Evolutionary conservation across 371 early-diverging fungal genomes (phyloP), one percentile per base, ranked within the genome.

Genomic region (Funneliformis caledonium): DNA sequence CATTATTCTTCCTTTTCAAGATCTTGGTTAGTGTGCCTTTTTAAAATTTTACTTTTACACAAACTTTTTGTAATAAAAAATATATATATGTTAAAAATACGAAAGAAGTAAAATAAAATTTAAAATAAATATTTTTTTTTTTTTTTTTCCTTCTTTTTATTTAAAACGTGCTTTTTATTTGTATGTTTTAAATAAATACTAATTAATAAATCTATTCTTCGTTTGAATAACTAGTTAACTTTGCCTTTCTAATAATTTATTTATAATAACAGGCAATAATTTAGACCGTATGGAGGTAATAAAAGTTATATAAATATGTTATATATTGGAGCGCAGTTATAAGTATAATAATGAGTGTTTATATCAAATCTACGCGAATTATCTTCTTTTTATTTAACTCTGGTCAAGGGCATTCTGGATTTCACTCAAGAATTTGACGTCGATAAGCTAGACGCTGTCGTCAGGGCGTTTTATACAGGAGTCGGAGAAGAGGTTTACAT

Each of bases 341-440:
- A 0, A 52, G 12, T 1, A 19, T 56, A 56, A 7, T 16, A 56
- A 37, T 37, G 16, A 19, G 7, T 19, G 16, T 6, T 56, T 19
- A 56, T 56, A 56, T 56, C 56, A 59, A 75, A 75, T 62, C 26
- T 42, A 64, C 69, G 78, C 78, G 78, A 68, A 50, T 68, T 45
- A 43, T 31, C 62, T 6, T 31, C 60, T 50, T 22, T 52, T 3
- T 47, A 64, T 16, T 22, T 47, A 22, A 76, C 64, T 16, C 16
- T 4, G 26, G 48, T 10, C 62, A 64, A 95, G 89, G 87, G 87
- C 78, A 93, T 98, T 84, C 92, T 98, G 82, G 97, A 98, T 85
- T 97, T 97, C 85, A 90, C 89, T 84, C 89, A 90, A 82, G 96
- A 96, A 73, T 90, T 98, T 82, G 95, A 98, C 84, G 90, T 97